Conservation (phyloP, 352 stramenopile species). For the Globisporangium perplexum region DNA sequence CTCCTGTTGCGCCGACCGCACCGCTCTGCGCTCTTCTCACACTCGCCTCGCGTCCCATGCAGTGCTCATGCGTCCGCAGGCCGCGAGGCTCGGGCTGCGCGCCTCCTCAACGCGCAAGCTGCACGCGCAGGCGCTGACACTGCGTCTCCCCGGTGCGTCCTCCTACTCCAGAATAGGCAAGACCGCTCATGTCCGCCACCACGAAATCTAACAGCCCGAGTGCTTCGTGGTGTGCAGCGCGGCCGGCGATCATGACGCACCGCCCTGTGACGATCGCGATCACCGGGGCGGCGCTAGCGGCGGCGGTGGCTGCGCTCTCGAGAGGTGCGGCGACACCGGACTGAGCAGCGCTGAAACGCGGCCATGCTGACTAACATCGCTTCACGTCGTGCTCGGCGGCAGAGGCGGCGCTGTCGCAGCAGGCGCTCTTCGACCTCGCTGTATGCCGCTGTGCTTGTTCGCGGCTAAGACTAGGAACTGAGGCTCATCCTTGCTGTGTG, state of each 20-base stretch:
- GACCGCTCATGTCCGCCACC: conserved; percentile 17
- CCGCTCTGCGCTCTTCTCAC: neutral
- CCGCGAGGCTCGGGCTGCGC: conserved; percentile 26
- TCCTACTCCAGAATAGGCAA: no score
- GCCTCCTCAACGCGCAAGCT: conserved; percentile 24
- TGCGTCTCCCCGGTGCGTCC: no score
- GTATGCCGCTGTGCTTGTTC: conserved; percentile 8
- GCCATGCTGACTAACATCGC: neutral
- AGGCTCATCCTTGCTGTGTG: neutral
- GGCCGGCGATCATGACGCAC: conserved; percentile 10
- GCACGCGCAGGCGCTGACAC: conserved; percentile 22
- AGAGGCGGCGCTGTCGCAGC: conserved; percentile 44
- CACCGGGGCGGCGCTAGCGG: conserved; percentile 41
- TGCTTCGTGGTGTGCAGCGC: conserved; percentile 13
- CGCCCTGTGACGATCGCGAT: conserved; percentile 16
- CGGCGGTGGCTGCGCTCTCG: conserved; percentile 37
- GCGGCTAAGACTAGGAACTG: neutral
- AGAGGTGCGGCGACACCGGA: conserved; percentile 12
- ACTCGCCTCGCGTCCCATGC: neutral
- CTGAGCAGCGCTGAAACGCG: neutral
- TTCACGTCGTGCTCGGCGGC: neutral
- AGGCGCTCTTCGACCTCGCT: conserved; percentile 29
- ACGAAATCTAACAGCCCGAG: no score
- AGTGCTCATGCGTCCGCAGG: conserved; percentile 42
- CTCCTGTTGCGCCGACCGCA: no score